Conservation (phyloP, 768 basidiomycete genomes). For the Tylopilus balloui region DNA sequence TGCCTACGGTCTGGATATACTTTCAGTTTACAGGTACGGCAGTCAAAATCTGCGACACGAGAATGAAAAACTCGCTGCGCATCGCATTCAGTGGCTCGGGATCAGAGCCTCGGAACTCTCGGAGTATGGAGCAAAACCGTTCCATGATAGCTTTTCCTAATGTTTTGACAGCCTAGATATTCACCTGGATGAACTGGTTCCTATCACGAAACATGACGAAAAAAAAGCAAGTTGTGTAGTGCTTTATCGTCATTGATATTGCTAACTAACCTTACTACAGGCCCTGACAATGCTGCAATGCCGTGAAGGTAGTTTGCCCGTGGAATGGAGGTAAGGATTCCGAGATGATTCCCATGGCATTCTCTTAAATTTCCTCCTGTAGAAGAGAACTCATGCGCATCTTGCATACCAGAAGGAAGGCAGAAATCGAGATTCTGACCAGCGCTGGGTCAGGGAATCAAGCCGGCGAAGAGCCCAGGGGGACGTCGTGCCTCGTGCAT, state of each 20-base stretch:
- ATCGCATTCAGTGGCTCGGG: conserved; percentile 77
- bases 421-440: conserved; percentile 79
- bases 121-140: conserved; percentile 39
- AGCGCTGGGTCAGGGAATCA: conserved; percentile 4
- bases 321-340: conserved; percentile 59
- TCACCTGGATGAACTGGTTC: conserved; percentile 56
- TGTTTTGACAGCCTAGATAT: conserved; percentile 51
- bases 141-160: background rate
- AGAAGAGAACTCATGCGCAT: conserved; percentile 82
- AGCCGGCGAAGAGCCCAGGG: conserved; percentile 4
- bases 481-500: conserved; percentile 18
- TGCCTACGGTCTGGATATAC: conserved; percentile 88
- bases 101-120: conserved; percentile 65
- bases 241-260: background rate
- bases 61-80: conserved; percentile 58
- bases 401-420: conserved; percentile 79
- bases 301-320: conserved; percentile 40
- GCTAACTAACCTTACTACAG: conserved; percentile 34
- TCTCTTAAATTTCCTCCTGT: conserved; percentile 5
- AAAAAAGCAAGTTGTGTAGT: conserved; percentile 61
- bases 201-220: conserved; percentile 66
- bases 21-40: conserved; percentile 83
- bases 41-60: conserved; percentile 71
- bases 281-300: conserved; percentile 59
- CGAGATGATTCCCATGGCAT: background rate